Evolutionary conservation across 768 basidiomycete species (phyloP), one percentile per base, ranked within the genome.

Genomic region (Paxillus ammoniavirescens): DNA sequence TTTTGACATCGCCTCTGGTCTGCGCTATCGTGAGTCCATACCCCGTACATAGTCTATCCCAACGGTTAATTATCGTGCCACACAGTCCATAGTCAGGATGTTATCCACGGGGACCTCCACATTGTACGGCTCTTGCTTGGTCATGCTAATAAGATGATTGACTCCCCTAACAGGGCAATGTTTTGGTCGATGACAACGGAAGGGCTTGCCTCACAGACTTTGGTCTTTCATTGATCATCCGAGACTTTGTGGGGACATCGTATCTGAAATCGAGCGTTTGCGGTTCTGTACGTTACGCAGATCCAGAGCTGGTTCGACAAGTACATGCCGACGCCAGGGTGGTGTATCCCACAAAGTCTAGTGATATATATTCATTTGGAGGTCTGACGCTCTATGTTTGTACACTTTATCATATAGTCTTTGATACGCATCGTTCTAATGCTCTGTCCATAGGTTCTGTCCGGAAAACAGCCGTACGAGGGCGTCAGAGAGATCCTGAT

Each of bases 121-220:
- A 74, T 69, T 1, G 71, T 73, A 53, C 13, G 68, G 18, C 21
- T 13, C 33, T 18, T 33, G 4, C 3, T 28, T 18, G 8, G n/a
- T 17, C 12, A 8, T 3, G 2, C 30, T 50, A 26, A 1, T 17
- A 40, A 42, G 2, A 12, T 52, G 30, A 50, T 10, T 17, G 14
- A 37, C 38, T 41, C 40, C n/a, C 14, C 41, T 14, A 9, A 21
- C 28, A 67, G 68, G 65, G 48, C 12, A 81, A 82, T 53, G 73
- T 82, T 46, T 65, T 82, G 18, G 69, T 82, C 10, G 71, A 72
- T 8, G 68, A 65, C 7, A 35, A 66, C 4, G 69, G 69, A 15
- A 64, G 69, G 10, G 79, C 79, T 12, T 75, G 75, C 45, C 65
- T 81, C 6, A 72, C 77, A 2, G 80, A 81, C 58, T 81, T 81